Conservation (phyloP, 202 grass and related monocot species). For the Zoysia matrella region DNA sequence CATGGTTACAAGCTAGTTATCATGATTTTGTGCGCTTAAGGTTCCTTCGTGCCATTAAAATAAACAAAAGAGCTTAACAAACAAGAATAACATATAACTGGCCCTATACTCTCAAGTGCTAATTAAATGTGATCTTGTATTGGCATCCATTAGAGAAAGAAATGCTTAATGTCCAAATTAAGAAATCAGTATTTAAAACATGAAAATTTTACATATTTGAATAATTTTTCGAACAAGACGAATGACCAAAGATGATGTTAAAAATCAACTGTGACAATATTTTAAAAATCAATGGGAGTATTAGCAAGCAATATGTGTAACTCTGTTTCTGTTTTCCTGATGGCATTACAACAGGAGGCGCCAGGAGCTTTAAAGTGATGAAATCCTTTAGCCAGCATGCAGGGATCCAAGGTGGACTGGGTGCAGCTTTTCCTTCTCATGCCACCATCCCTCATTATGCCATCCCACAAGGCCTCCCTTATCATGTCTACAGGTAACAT, state of each 20-base stretch:
- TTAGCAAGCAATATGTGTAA: conserved; percentile 35
- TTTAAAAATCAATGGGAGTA: too few species aligned
- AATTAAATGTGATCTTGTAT: conserved; percentile 24
- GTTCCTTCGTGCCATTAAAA: conserved; percentile 29
- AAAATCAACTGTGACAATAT: too few species aligned
- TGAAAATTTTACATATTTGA: too few species aligned
- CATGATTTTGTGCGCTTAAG: background rate
- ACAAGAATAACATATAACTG: conserved; percentile 8
- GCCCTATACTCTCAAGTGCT: background rate
- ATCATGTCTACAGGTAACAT: conserved; percentile 87
- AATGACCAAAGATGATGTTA: too few species aligned
- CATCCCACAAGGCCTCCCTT: too few species aligned
- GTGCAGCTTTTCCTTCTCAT: too few species aligned
- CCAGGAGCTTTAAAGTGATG: conserved; percentile 79
- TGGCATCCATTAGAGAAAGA: conserved; percentile 38
- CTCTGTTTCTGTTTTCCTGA: conserved; percentile 18
- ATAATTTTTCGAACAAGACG: too few species aligned
- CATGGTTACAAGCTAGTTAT: background rate
- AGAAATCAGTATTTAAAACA: too few species aligned
- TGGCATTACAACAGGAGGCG: conserved; percentile 53
- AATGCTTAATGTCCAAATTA: conserved; percentile 22
- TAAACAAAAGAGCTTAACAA: conserved; percentile 23
- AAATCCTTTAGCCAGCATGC: conserved; percentile 86
- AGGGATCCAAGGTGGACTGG: conserved; percentile 40
- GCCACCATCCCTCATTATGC: too few species aligned